phyloP scores from a whole-genome alignment of 1,139 yeast species.

The Pichia sp. region DNA sequence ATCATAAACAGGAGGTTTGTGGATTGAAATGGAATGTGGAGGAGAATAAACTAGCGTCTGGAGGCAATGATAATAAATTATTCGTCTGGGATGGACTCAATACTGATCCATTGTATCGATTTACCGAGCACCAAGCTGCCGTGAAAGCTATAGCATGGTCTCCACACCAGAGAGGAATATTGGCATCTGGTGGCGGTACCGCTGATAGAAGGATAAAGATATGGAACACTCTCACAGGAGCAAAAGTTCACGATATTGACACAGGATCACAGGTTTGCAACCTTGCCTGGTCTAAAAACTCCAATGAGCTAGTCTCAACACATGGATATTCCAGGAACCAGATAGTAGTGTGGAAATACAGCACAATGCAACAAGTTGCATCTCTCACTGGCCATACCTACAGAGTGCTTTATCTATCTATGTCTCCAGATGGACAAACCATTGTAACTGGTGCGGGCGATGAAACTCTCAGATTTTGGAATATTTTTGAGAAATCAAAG shows the following conservation, averaged over 20 bases:
- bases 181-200: conserved; percentile 97
- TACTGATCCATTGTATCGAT: conserved; percentile 62
- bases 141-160: conserved; percentile 98
- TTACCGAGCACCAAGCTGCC: conserved; percentile 87
- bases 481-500: conserved; percentile 72
- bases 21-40: conserved; percentile 93
- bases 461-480: conserved; percentile 93
- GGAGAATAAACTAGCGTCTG: conserved; percentile 82
- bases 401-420: conserved; percentile 79
- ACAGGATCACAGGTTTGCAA: conserved; percentile 97
- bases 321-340: conserved; percentile 94
- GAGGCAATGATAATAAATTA: conserved; percentile 87
- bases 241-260: conserved; percentile 66
- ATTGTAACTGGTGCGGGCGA: conserved; percentile 99
- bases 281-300: conserved; percentile 85
- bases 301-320: conserved; percentile 88
- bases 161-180: conserved; percentile 88
- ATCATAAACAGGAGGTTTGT: conserved; percentile 90
- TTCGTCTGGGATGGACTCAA: conserved; percentile 83
- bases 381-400: conserved; percentile 92
- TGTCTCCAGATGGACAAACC: conserved; percentile 97
- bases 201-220: conserved; percentile 86
- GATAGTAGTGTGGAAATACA: conserved; percentile 91
- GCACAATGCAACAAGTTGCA: conserved; percentile 84
- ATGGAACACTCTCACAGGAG: conserved; percentile 87